These are phyloP conservation scores for Colletotrichum somersetense DNA, from an alignment of 2,329 filamentous ascomycete genomes.

Conservation along the genomic window DNA sequence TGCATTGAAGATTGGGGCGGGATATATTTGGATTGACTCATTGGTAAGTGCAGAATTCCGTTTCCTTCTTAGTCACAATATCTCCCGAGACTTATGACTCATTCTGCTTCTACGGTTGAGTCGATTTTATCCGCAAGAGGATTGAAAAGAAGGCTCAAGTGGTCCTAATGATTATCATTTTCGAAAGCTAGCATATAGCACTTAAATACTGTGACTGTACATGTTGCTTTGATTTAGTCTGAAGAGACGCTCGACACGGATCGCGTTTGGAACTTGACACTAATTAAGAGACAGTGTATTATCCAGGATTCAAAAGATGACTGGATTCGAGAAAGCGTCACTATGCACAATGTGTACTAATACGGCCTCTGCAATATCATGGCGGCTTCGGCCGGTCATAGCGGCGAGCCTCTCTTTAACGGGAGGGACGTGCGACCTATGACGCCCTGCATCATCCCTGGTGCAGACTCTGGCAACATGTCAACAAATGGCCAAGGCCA, in stretches of 20 bases:
- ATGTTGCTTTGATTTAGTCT: background rate
- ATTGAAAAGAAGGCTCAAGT: background rate
- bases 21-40: background rate
- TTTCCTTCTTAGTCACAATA: background rate
- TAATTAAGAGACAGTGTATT: background rate
- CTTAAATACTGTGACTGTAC: background rate
- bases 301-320: background rate
- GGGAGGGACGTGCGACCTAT: background rate
- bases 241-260: background rate
- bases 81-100: background rate
- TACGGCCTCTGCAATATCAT: background rate
- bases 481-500: background rate
- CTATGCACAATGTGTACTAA: background rate
- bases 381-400: background rate
- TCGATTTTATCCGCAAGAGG: background rate
- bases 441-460: background rate
- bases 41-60: background rate
- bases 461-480: background rate
- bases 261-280: background rate
- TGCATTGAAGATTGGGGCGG: background rate
- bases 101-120: background rate
- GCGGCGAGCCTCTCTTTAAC: background rate
- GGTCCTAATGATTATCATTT: background rate
- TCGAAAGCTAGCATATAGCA: background rate
- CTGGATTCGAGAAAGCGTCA: background rate